Base-by-base conservation (phyloP, 2,329 filamentous ascomycete genomes). In the Alternaria angustiovoidea region DNA sequence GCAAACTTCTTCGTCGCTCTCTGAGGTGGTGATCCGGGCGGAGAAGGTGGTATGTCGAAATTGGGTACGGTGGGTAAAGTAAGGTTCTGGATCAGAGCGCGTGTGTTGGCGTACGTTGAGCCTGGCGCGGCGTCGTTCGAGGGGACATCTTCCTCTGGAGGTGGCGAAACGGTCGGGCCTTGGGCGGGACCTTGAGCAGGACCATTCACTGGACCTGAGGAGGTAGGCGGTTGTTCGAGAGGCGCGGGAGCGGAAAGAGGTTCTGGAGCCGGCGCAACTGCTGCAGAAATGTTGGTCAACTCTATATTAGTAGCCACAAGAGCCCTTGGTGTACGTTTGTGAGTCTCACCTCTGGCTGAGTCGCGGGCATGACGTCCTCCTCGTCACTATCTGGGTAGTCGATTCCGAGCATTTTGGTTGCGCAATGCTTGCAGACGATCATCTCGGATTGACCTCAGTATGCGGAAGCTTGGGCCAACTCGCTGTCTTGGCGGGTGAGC, bases 31-130 rank as follows among this genome's bases (percentile, higher is more conserved):
- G 79, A 79, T 6, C 86, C 86, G 0, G 89, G 88, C 1, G 91
- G 91, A 4, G 91, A 93, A 9, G 87, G 83, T 0, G 91, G 91
- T 62, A 95, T 93, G 67, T 88, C 83, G 70, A 93, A 87, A 78
- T 92, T 89, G 1, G 91, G 88, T 4, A 89, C 79, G 2, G 87
- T 83, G 2, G 92, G 92, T 43, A 94, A 84, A 24, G 92, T 95
- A 42, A 94, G 85, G 69, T 90, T 86, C 67, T 89, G 89, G 16
- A 93, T 81, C 22, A 88, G 79, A 28, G 87, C 83, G 65, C 91
- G 88, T 61, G 84, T 86, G 47, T 86, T 81, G 1, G 89, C 86
- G 79, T 93, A 92, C 1, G 91, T 91, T 1, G 90, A 94, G 53
- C 72, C 74, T 26, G 71, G 78, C 54, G 70, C 65, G 60, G 62